Evolutionary conservation across 1,139 yeast genomes (phyloP), one percentile per base, ranked within the genome.

Genomic region (Yamadazyma sp.): DNA sequence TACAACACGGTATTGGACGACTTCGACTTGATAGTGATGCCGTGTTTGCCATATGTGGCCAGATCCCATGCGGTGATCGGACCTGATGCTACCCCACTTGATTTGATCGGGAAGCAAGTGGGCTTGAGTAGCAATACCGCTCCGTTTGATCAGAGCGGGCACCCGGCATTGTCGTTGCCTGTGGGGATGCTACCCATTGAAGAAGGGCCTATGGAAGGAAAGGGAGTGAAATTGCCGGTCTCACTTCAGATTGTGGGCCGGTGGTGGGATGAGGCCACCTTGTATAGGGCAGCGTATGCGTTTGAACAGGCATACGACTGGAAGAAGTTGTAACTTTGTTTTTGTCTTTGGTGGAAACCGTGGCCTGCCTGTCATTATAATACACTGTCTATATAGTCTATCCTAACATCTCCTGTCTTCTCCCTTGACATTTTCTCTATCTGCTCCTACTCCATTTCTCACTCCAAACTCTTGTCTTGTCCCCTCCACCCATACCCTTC

Each of bases 111-210:
- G 8, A 39, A 45, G 16, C 45, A 47, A 12, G 37, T 45, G 11
- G 50, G 50, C 2, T 37, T 45, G 17, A 46, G 44, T 35, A 39
- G 43, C 3, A 46, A 46, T 23, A 43, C 49, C 16, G 47, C 49
- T 17, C 47, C 47, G 3, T 46, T 46, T 33, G 45, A 46, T 25
- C 47, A 45, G 17, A 46, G 49, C 30, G 50, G 50, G 10, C 50
- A 46, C 17, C 50, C 50, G 6, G 50, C 50, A 3, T 35, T 46
- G 31, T 38, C 50, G 14, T 24, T 46, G 15, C 50, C 50, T 10
- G 31, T 41, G 12, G 50, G 50, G n/a, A 43, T 43, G 39, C 33
- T 45, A 14, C 47, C 48, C 9, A 41, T 44, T 8, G 22, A 25
- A 18, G 45, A 46, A 17, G 39, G 45, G 12, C 44, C 48, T 5